phyloP scores from a whole-genome alignment of 768 basidiomycete species.

The Lactifluus volemus region DNA sequence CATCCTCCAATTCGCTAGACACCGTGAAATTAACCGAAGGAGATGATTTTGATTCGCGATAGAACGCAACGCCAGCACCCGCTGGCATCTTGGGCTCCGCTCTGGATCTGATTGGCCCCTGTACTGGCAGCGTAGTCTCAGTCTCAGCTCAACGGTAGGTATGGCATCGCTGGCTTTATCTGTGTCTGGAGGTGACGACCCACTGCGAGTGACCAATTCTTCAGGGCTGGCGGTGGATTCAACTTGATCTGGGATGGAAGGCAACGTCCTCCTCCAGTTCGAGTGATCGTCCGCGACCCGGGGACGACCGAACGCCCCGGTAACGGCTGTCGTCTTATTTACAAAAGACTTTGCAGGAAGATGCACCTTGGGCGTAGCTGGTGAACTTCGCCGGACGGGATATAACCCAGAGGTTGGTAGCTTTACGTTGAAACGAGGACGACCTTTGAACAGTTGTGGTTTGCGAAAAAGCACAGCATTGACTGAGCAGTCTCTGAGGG shows the following conservation, averaged over 20 bases:
- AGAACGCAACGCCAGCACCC: slow-evolving; percentile 65
- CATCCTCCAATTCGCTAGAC: slow-evolving; percentile 60
- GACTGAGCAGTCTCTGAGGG: slow-evolving; percentile 47
- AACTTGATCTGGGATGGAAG: slow-evolving; percentile 20
- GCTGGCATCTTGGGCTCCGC: slow-evolving; percentile 64
- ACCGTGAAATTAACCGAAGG: slow-evolving; percentile 66
- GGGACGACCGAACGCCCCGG: slow-evolving; percentile 26
- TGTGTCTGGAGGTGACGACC: slow-evolving; percentile 57
- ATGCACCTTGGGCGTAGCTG: slow-evolving; percentile 30
- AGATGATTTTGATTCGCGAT: slow-evolving; percentile 49
- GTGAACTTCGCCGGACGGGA: slow-evolving; percentile 6
- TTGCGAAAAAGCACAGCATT: slow-evolving; percentile 58
- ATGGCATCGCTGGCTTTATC: slow-evolving; percentile 25
- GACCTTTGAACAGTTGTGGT: slow-evolving; percentile 28
- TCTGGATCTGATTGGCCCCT: slow-evolving; percentile 33
- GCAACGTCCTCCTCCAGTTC: slow-evolving; percentile 33
- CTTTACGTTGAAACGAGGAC: slow-evolving; percentile 28
- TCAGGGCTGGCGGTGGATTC: slow-evolving; percentile 21
- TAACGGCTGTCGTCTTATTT: background rate
- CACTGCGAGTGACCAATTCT: slow-evolving; percentile 46
- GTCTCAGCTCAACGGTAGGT: slow-evolving; percentile 29
- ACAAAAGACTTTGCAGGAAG: slow-evolving; percentile 27
- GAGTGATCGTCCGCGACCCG: slow-evolving; percentile 28
- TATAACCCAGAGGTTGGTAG: slow-evolving; percentile 27
- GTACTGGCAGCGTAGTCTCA: slow-evolving; percentile 26